These are phyloP conservation scores for Margaritispora aquatica DNA, from an alignment of 495 filamentous ascomycete species.

Conservation along the genomic window DNA sequence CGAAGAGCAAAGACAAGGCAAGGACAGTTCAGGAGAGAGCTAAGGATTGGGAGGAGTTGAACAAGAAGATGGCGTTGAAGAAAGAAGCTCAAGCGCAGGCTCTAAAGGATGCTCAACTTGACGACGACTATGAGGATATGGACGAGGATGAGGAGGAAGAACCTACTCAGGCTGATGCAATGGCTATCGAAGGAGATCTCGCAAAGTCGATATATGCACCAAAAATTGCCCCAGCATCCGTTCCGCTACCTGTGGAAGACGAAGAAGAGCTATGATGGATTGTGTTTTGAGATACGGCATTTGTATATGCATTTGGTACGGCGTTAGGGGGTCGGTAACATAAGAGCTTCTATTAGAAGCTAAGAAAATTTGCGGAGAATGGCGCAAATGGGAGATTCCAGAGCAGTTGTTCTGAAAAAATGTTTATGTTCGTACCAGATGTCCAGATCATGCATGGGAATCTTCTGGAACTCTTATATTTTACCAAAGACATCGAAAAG, in stretches of 20 bases:
- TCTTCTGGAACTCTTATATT: too few relatives aligned
- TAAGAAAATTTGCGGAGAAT: too few relatives aligned
- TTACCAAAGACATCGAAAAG: too few relatives aligned
- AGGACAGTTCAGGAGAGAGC: constrained; percentile 51
- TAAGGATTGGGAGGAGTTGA: constrained; percentile 55
- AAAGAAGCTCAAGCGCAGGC: constrained; percentile 10
- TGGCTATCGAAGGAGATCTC: neutral
- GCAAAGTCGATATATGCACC: constrained; percentile 7
- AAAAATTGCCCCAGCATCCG: neutral
- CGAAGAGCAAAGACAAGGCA: constrained; percentile 55
- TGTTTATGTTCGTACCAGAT: too few relatives aligned
- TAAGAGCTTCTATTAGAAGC: too few relatives aligned
- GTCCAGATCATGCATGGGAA: too few relatives aligned
- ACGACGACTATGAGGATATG: constrained; percentile 16
- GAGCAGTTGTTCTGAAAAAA: too few relatives aligned
- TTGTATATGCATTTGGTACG: neutral
- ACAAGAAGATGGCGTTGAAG: constrained; percentile 33
- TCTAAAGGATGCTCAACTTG: constrained; percentile 17
- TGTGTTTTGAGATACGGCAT: neutral
- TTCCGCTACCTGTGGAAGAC: constrained; percentile 10
- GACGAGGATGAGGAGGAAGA: constrained; percentile 7
- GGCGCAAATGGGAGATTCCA: too few relatives aligned
- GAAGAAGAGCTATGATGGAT: constrained; percentile 16
- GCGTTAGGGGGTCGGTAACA: neutral
- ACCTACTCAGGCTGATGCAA: constrained; percentile 3